Evolutionary conservation across 805 yeast species (phyloP).

Genomic region (Debaryomyces tyrocola): DNA sequence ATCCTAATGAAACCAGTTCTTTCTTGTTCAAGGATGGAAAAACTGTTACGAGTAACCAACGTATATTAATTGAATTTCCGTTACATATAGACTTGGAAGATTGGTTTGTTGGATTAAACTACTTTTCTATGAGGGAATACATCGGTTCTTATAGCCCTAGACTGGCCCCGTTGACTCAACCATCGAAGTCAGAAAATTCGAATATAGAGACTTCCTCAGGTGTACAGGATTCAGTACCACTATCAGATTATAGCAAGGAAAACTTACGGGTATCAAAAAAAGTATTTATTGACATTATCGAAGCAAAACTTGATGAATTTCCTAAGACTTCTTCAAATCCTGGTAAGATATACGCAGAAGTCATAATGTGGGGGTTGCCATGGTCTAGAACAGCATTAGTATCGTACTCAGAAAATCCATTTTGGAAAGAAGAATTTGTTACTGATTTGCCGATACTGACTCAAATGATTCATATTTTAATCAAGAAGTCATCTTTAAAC

Average conservation of each 20-base stretch:
- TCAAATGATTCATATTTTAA: constrained; percentile 49
- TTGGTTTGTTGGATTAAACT: constrained; percentile 69
- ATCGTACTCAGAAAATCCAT: constrained; percentile 51
- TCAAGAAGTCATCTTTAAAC: constrained; percentile 34
- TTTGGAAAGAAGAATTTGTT: constrained; percentile 80
- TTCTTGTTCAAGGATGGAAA: constrained; percentile 37
- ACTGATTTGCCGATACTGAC: constrained; percentile 60
- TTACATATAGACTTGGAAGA: constrained; percentile 70
- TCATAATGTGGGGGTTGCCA: constrained; percentile 67
- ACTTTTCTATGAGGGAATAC: constrained; percentile 62
- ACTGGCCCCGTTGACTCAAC: background rate
- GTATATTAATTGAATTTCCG: constrained; percentile 62
- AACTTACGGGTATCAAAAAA: constrained; percentile 55
- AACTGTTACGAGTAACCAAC: constrained; percentile 28
- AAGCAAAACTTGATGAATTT: constrained; percentile 52
- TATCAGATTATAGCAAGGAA: constrained; percentile 23
- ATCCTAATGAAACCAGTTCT: constrained; percentile 19
- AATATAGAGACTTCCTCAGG: background rate
- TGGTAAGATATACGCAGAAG: constrained; percentile 60
- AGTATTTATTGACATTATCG: constrained; percentile 58
- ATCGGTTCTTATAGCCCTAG: constrained; percentile 29
- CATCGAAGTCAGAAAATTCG: background rate
- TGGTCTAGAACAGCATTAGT: constrained; percentile 80
- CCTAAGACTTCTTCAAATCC: constrained; percentile 8
- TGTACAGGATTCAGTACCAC: constrained; percentile 4